Evolutionary conservation across 2,329 filamentous ascomycete species (phyloP), one percentile per base, ranked within the genome.

Genomic region (Pseudogymnoascus sp.): DNA sequence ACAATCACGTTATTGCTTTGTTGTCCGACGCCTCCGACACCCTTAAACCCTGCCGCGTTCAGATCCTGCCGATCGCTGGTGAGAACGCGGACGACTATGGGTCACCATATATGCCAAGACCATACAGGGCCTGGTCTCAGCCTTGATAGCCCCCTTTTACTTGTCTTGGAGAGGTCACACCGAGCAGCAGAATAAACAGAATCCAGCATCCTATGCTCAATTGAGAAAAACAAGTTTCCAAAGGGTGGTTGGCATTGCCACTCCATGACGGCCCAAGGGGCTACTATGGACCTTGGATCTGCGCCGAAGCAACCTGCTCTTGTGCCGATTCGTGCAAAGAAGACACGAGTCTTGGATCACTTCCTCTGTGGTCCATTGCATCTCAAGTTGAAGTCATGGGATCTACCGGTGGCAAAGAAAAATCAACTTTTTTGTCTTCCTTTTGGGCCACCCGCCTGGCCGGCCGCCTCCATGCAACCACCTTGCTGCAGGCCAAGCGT

Each of bases 1-100:
- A 36, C 57, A 38, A 36, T 58, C 57, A 58, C 57, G 33, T 36
- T 38, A 58, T 58, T 58, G 57, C 57, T 58, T 58, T 38, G 57
- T 58, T 58, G 57, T 58, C 57, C 57, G 36, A 38, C 57, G 57
- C 57, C 57, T 58, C 57, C 8, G 25, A 50, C 43, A 50, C 43
- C 25, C 43, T 50, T 50, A 50, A 18, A 30, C 43, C 25, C 43
- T 50, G 43, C 43, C 43, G n/a, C 43, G 43, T 50, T 50, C 43
- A 50, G 25, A 50, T 50, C 43, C 16, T 50, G 43, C 30, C 43
- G 43, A 50, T 50, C 43, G 30, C 43, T 50, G 43, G 43, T 50
- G 43, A 25, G 43, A 50, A 50, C 43, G n/a, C 8, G 43, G 30
- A 50, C 43, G 43, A 33, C 43, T 11, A 50, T 50, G 43, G 43